Percentiles rank a stretch among this genome's conserved stretches.
Conservation (phyloP, 495 filamentous ascomycete genomes). For the Neurospora sp. region DNA sequence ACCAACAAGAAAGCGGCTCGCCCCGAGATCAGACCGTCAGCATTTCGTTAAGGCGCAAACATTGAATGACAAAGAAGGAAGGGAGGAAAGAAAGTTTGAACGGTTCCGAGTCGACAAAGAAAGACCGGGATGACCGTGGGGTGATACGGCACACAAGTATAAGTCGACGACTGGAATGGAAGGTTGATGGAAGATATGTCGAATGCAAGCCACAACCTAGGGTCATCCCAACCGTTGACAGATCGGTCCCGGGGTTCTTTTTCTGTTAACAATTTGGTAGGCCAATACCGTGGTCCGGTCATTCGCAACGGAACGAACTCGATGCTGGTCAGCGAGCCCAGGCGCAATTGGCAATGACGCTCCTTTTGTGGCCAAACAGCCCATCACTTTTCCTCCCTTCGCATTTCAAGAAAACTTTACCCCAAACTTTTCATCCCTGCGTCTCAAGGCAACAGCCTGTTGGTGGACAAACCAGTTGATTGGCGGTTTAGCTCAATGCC, state of each 20-base stretch:
- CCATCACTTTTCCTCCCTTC: background rate
- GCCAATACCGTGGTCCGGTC: background rate
- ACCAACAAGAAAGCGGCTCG: background rate
- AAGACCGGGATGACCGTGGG: background rate
- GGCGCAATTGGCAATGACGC: background rate
- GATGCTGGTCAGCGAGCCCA: background rate
- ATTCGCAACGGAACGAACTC: too few relatives aligned
- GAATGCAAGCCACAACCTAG: background rate
- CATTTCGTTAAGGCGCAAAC: background rate
- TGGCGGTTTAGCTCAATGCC: background rate
- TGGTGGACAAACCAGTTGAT: background rate
- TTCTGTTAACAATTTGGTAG: background rate
- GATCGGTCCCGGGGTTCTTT: background rate
- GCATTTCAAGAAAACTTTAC: background rate
- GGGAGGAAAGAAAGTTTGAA: background rate
- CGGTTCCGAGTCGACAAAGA: background rate
- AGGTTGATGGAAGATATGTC: background rate
- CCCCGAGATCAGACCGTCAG: background rate
- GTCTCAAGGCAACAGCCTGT: background rate
- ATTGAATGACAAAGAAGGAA: background rate
- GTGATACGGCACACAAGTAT: background rate
- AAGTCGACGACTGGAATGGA: background rate
- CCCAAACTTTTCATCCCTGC: background rate
- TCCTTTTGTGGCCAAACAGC: background rate
- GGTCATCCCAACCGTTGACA: background rate